Evolutionary conservation across 176 grass and related monocot genomes (phyloP), one percentile per base, ranked within the genome.

Genomic region (Triticum monococcum): DNA sequence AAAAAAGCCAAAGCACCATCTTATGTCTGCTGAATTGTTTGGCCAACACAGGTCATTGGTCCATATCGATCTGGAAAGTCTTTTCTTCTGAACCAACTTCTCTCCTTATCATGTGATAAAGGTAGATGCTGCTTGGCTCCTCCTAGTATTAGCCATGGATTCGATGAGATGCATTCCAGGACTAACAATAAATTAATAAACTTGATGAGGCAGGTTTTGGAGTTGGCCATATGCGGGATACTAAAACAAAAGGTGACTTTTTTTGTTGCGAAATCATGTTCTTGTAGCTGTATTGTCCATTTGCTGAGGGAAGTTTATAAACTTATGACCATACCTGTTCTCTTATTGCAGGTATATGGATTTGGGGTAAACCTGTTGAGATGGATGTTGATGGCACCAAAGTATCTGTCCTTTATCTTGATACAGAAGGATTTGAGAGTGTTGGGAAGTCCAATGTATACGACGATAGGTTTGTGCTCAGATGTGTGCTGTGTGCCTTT

Each of bases 401-500:
- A 94, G 90, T 96, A 20, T 99, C 97, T 62, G 97, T 99, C 72
- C 84, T 99, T 77, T 99, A 96, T 77, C 84, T 99, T 40, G 97
- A 99, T 68, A 99, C 97, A 63, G 97, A 99, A 91, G 97, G 97
- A 83, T 99, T 99, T 91, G 97, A 99, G 87, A 99, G 97, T 94
- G 69, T 99, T 60, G 94, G 97, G 25, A 99, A 99, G 89, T 99
- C 97, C 89, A 99, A 94, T 90, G 97, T 99, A 43, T 99, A 99
- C 85, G 97, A 99, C 79, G 97, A 99, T 88, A 99, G 97, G 97
- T 99, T 88, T 87, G 81, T 88, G 33, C 40, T 25, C 13, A 56
- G 6, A 86, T 88, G 54, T 41, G 26, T 33, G 70, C 38, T 50
- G 9, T 60, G 12, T 60, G 40, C 11, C 40, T 50, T 16, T 69